phyloP scores from a whole-genome alignment of 345 rosid genomes.

The Pugionium dolabratum region DNA sequence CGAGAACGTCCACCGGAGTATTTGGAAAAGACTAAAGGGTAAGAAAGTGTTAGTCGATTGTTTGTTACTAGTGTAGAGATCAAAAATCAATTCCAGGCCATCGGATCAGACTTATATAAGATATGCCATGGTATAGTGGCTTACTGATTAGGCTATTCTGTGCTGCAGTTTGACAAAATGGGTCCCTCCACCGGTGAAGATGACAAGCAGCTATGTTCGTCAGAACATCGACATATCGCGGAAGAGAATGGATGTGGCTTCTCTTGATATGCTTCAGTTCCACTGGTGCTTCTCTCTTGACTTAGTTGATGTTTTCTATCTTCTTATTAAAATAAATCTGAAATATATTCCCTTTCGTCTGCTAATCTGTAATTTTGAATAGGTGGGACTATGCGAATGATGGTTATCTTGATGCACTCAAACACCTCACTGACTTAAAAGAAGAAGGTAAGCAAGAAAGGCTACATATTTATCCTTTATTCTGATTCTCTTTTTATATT shows the following conservation, averaged over 20 bases:
- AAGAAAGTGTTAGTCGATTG: slow-evolving; percentile 31
- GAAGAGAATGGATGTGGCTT: slow-evolving; percentile 91
- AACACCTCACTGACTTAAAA: slow-evolving; percentile 83
- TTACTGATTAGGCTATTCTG: not conserved
- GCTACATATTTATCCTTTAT: slow-evolving; percentile 10
- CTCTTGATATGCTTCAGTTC: slow-evolving; percentile 98
- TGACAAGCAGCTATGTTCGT: slow-evolving; percentile 74
- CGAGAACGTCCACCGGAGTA: slow-evolving; percentile 75
- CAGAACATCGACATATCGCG: slow-evolving; percentile 71
- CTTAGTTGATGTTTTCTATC: not conserved
- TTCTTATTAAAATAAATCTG: not conserved
- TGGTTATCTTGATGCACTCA: slow-evolving; percentile 87
- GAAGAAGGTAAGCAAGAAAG: slow-evolving; percentile 62
- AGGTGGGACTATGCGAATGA: slow-evolving; percentile 97
- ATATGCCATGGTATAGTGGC: not conserved
- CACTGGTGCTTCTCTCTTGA: slow-evolving; percentile 58
- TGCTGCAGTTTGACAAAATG: slow-evolving; percentile 88
- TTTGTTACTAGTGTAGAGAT: not conserved
- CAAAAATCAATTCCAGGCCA: not conserved
- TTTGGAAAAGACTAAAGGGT: slow-evolving; percentile 79
- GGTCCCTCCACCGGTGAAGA: slow-evolving; percentile 97
- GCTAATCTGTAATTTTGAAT: slow-evolving; percentile 22
- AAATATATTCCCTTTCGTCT: not conserved
- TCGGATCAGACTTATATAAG: not conserved
- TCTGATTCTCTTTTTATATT: slow-evolving; percentile 12